phyloP scores from a whole-genome alignment of 2,329 filamentous ascomycete genomes.

The Mycocentrospora acerina region DNA sequence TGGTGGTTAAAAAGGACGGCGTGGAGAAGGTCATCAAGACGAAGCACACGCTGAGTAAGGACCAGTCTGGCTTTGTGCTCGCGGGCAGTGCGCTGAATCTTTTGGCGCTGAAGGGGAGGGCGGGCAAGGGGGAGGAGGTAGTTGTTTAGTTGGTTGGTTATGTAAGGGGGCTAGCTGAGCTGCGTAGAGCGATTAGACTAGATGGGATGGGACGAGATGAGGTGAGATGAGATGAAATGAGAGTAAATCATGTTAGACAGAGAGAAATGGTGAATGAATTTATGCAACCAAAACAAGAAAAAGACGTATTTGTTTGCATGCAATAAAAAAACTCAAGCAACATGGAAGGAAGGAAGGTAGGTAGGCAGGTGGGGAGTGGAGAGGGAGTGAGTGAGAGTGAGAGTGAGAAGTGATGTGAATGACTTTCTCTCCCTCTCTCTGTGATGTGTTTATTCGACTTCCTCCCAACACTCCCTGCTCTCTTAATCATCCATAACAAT shows the following conservation, averaged over 20 bases:
- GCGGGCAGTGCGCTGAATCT: conserved; percentile 93
- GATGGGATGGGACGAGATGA: neutral
- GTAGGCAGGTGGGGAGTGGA: neutral
- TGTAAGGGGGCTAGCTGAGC: no score
- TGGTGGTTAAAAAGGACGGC: conserved; percentile 59
- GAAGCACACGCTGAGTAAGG: conserved; percentile 84
- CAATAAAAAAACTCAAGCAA: no score
- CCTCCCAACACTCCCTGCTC: no score
- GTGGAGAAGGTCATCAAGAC: conserved; percentile 71
- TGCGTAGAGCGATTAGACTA: no score
- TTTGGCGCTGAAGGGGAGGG: conserved; percentile 64
- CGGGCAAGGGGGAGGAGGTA: conserved; percentile 34
- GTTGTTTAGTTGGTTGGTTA: no score
- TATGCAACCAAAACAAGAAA: no score
- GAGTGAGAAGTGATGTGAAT: neutral
- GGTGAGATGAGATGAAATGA: neutral
- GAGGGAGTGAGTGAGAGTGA: neutral
- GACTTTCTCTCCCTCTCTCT: no score
- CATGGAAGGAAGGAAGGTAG: no score
- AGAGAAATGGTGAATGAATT: neutral
- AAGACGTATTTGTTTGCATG: no score
- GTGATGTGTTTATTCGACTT: no score
- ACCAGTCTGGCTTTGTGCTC: conserved; percentile 89
- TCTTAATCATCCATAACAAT: no score
- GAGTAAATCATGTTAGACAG: neutral